phyloP scores from a whole-genome alignment of 768 basidiomycete genomes.

The Podaxis carcinomalis region DNA sequence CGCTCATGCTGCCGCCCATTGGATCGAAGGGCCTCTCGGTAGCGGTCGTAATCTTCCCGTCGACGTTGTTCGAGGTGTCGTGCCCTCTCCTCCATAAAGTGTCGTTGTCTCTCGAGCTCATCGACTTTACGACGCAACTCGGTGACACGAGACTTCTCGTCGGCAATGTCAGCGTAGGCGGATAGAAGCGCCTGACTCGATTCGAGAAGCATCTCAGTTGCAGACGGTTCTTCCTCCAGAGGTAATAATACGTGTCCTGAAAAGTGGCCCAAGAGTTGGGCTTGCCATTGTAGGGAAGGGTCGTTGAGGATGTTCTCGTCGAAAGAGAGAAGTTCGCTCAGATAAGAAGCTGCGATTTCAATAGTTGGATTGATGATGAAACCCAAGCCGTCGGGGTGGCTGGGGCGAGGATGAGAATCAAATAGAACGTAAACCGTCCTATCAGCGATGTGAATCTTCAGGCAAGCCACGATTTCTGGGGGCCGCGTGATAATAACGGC shows the following conservation, averaged over 20 bases:
- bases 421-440: conserved; percentile 53
- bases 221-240: conserved; percentile 7
- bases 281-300: conserved; percentile 54
- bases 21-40: background rate
- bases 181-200: conserved; percentile 9
- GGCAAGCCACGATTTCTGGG: conserved; percentile 61
- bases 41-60: conserved; percentile 6
- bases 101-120: conserved; percentile 7
- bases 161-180: conserved; percentile 8
- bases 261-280: conserved; percentile 55
- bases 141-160: background rate
- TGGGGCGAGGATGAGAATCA: conserved; percentile 62
- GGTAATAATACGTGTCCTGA: conserved; percentile 55
- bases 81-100: conserved; percentile 4
- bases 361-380: conserved; percentile 49
- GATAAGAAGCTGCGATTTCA: conserved; percentile 36
- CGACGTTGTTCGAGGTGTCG: conserved; percentile 1
- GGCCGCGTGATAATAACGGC: conserved; percentile 63
- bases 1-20: background rate
- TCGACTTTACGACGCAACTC: conserved; percentile 4
- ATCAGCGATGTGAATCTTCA: conserved; percentile 28
- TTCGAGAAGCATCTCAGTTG: conserved; percentile 8
- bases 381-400: conserved; percentile 56
- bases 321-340: conserved; percentile 44
- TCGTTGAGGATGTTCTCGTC: conserved; percentile 42